A percentile compares a stretch with the other conserved stretches of the same genome.
Conservation (phyloP, 1,139 yeast genomes). For the Scheffersomyces illinoinensis region DNA sequence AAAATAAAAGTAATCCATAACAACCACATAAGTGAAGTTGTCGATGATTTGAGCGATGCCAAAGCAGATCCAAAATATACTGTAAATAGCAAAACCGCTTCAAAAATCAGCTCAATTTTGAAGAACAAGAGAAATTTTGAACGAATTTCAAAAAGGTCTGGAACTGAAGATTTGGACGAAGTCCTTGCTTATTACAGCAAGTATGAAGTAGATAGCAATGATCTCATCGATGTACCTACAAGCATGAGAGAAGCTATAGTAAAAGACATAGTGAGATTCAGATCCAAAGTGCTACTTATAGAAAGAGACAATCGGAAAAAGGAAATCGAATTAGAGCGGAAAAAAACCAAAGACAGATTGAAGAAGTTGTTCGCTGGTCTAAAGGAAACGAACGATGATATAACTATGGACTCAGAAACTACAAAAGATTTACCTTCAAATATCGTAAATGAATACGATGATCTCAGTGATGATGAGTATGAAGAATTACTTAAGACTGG, state of each 20-base stretch:
- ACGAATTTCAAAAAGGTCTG: slow-evolving; percentile 18
- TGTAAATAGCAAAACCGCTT: neutral
- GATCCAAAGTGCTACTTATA: slow-evolving; percentile 58
- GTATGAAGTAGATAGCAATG: slow-evolving; percentile 61
- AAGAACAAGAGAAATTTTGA: slow-evolving; percentile 21
- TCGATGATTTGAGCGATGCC: neutral
- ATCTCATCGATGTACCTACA: slow-evolving; percentile 63
- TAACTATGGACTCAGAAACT: slow-evolving; percentile 3
- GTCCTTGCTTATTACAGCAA: slow-evolving; percentile 35
- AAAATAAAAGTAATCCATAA: slow-evolving; percentile 5
- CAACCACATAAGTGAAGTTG: neutral
- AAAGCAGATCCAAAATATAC: neutral
- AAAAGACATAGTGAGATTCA: slow-evolving; percentile 59
- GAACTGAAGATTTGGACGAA: slow-evolving; percentile 38
- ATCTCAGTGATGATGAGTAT: slow-evolving; percentile 37
- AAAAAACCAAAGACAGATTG: slow-evolving; percentile 51
- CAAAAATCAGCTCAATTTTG: slow-evolving; percentile 15
- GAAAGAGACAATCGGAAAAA: slow-evolving; percentile 58
- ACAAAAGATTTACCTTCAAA: slow-evolving; percentile 3
- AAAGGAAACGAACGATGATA: slow-evolving; percentile 25
- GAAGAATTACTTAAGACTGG: slow-evolving; percentile 21
- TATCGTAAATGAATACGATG: slow-evolving; percentile 25
- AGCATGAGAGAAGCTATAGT: slow-evolving; percentile 58
- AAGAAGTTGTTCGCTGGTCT: slow-evolving; percentile 52
- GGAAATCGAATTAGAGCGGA: slow-evolving; percentile 53